Conservation (phyloP, 495 filamentous ascomycete species). For the Aspergillus baeticus region DNA sequence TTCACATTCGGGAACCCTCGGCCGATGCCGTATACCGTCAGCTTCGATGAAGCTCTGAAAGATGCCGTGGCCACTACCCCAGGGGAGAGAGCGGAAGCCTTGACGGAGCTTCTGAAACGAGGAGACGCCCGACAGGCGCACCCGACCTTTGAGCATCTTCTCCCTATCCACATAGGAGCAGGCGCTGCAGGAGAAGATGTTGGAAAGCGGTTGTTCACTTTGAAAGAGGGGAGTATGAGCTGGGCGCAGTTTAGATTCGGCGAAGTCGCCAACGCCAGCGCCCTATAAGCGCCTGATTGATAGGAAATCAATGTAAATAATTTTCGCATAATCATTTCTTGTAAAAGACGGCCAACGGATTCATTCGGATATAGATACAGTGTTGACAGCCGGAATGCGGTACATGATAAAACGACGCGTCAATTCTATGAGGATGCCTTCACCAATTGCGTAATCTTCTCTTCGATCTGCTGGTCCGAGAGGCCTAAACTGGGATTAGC, state of each 20-base stretch:
- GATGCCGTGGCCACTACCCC: conserved; percentile 57
- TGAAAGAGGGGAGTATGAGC: conserved; percentile 64
- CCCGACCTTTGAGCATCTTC: conserved; percentile 76
- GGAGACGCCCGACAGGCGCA: conserved; percentile 74
- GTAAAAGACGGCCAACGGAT: conserved; percentile 6
- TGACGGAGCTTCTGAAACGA: conserved; percentile 59
- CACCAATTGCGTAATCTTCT: conserved; percentile 77
- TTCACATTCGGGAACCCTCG: conserved; percentile 41
- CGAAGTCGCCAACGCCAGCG: conserved; percentile 40
- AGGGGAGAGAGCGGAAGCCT: conserved; percentile 56
- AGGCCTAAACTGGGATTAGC: conserved; percentile 56
- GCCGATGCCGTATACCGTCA: conserved; percentile 64
- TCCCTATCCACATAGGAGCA: conserved; percentile 74
- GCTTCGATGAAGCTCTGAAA: conserved; percentile 77
- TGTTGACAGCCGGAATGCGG: conserved; percentile 28
- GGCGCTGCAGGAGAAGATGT: conserved; percentile 66
- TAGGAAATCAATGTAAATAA: neutral
- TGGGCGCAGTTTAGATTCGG: conserved; percentile 80
- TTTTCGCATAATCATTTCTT: conserved; percentile 3
- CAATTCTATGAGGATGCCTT: conserved; percentile 51
- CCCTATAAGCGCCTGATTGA: conserved; percentile 11
- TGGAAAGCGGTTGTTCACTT: conserved; percentile 63
- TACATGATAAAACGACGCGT: conserved; percentile 22
- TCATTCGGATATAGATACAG: conserved; percentile 49
- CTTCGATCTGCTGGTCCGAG: conserved; percentile 89